Base-by-base conservation (phyloP, 2,329 filamentous ascomycete genomes). In the Coniella vitis region DNA sequence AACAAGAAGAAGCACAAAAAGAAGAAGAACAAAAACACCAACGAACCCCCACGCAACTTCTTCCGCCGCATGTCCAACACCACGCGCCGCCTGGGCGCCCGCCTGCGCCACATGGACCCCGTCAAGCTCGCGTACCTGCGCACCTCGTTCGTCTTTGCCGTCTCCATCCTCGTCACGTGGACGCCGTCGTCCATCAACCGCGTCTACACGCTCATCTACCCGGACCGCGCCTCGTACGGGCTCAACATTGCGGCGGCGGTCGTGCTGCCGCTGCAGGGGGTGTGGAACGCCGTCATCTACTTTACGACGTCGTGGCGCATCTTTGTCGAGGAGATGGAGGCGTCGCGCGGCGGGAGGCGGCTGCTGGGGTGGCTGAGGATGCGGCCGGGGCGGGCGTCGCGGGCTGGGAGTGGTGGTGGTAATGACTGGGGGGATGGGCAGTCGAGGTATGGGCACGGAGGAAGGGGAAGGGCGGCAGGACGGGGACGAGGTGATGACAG, bases 271-370 rank as follows among this genome's bases (percentile, higher is more conserved):
- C 70, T 89, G 1, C 87, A 91, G 63, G 87, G 87, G 1, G 77
- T 89, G 29, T 90, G 87, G 86, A 91, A 91, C 60, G 78, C 81
- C 25, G 68, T 87, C 45, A 87, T 93, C 48, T 91, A 90, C 65
- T 78, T 86, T 52, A 76, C 77, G 4, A 86, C 85, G 1, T 87
- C 74, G 55, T 75, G 70, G 68, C 42, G 19, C 0, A 55, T 66
- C 37, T 66, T 73, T 47, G 47, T 48, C 36, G 51, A 53, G 48
- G 51, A 53, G 51, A 45, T 53, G 48, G 51, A 53, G 39, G 32
- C 40, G 5, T 47, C 51, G 16, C 13, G n/a, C 4, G 21, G 13
- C 2, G 51, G 51, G 1, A 22, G 34, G 10, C 39, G 36, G 13
- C 4, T 53, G 13, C 44, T 53, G 3, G 35, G 19, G 16, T 4